Conservation (phyloP, 208 protist genomes). For the Leishmania aethiopica region DNA sequence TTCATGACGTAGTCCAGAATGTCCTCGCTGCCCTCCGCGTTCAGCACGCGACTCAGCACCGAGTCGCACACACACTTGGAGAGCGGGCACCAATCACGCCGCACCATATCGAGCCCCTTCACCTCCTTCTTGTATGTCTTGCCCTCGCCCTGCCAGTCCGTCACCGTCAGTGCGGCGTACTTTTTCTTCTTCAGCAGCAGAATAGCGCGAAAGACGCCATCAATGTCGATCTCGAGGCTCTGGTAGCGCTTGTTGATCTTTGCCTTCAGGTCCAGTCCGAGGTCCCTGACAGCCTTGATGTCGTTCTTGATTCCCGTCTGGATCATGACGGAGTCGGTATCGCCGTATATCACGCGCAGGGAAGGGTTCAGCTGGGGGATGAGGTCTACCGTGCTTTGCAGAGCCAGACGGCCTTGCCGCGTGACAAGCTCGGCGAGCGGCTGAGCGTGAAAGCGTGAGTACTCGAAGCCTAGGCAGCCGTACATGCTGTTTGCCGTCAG, state of each 20-base stretch:
- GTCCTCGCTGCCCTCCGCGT: conserved; percentile 75
- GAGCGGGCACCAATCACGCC: conserved; percentile 99
- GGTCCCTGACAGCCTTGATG: conserved; percentile 84
- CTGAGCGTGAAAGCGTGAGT: conserved; percentile 98
- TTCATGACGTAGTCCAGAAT: conserved; percentile 93
- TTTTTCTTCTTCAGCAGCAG: conserved; percentile 97
- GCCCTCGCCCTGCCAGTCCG: conserved; percentile 76
- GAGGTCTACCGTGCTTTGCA: conserved; percentile 95
- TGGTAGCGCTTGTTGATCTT: conserved; percentile 98
- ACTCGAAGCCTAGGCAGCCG: conserved; percentile 99
- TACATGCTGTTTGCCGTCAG: conserved; percentile 99
- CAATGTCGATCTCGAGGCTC: conserved; percentile 99
- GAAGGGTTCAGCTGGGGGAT: conserved; percentile 90
- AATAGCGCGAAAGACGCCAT: conserved; percentile 99
- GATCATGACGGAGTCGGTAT: conserved; percentile 99
- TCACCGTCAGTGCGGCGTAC: conserved; percentile 92
- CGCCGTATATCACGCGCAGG: conserved; percentile 96
- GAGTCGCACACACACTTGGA: conserved; percentile 92
- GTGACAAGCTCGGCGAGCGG: conserved; percentile 99
- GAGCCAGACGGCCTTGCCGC: conserved; percentile 93
- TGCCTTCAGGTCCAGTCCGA: conserved; percentile 93
- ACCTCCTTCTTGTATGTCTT: conserved; percentile 87
- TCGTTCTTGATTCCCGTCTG: conserved; percentile 94
- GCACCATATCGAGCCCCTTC: conserved; percentile 99
- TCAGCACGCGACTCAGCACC: conserved; percentile 96